phyloP scores from a whole-genome alignment of 441 rosid species.

The Eugenia klotzschiana region DNA sequence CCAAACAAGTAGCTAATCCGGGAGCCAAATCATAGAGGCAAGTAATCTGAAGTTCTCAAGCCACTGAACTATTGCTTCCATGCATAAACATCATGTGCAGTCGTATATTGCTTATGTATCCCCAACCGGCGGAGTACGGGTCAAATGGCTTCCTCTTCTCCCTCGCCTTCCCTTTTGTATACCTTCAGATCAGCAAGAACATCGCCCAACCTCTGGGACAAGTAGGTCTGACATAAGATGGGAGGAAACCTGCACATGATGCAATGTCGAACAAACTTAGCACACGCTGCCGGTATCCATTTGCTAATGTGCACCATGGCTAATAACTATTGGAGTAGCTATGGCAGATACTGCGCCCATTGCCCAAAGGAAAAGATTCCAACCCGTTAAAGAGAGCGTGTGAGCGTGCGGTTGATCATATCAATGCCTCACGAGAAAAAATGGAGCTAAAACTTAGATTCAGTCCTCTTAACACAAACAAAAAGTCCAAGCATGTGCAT shows the following conservation, averaged over 20 bases:
- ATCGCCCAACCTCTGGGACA: not conserved
- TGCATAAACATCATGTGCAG: not conserved
- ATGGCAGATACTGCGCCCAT: not conserved
- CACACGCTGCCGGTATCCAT: not conserved
- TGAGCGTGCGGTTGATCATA: not conserved
- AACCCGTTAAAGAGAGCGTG: not conserved
- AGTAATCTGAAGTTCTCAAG: too few relatives aligned
- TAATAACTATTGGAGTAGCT: not conserved
- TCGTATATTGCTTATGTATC: not conserved
- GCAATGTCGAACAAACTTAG: not conserved
- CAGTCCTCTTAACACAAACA: not conserved
- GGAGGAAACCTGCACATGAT: not conserved
- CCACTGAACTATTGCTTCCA: too few relatives aligned
- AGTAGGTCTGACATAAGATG: not conserved
- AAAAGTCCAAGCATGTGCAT: not conserved
- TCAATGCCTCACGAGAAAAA: not conserved
- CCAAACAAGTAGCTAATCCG: too few relatives aligned
- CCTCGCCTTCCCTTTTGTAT: not conserved
- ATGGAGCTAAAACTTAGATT: not conserved
- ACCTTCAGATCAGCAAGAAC: not conserved
- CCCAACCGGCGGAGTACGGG: not conserved
- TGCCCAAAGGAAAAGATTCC: not conserved
- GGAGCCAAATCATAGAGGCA: too few relatives aligned
- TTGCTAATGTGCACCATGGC: not conserved
- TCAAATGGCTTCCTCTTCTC: not conserved